phyloP scores from a whole-genome alignment of 441 rosid genomes.

The Corymbia citriodora region DNA sequence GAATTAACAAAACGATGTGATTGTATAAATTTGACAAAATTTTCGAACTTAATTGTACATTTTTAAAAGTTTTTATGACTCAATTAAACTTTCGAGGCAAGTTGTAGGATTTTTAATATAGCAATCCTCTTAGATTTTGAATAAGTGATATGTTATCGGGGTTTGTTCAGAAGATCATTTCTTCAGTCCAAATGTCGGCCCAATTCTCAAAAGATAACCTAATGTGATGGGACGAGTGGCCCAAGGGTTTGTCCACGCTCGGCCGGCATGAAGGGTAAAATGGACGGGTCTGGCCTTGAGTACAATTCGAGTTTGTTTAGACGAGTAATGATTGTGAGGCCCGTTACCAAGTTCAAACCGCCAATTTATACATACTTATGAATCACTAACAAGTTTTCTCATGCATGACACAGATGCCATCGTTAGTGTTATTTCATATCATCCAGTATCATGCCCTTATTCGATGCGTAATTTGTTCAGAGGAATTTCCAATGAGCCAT shows the following conservation, averaged over 20 bases:
- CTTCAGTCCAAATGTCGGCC: background rate
- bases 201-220: background rate
- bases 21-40: too few relatives aligned
- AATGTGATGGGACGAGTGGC: background rate
- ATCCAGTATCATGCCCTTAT: background rate
- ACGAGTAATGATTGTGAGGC: background rate
- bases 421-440: background rate
- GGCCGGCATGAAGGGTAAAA: background rate
- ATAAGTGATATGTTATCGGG: background rate
- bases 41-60: accelerated
- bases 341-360: background rate
- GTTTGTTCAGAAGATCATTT: background rate
- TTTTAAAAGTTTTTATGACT: accelerated
- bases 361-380: background rate
- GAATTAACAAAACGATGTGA: too few relatives aligned
- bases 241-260: background rate
- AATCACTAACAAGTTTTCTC: background rate
- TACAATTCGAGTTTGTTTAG: too few relatives aligned
- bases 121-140: background rate
- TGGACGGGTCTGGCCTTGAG: too few relatives aligned
- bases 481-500: background rate
- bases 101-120: accelerated
- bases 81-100: accelerated
- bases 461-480: background rate
- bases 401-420: background rate